Evolutionary conservation across 2,329 filamentous ascomycete genomes (phyloP), one percentile per base, ranked within the genome.

Genomic region (Sclerotinia minor): DNA sequence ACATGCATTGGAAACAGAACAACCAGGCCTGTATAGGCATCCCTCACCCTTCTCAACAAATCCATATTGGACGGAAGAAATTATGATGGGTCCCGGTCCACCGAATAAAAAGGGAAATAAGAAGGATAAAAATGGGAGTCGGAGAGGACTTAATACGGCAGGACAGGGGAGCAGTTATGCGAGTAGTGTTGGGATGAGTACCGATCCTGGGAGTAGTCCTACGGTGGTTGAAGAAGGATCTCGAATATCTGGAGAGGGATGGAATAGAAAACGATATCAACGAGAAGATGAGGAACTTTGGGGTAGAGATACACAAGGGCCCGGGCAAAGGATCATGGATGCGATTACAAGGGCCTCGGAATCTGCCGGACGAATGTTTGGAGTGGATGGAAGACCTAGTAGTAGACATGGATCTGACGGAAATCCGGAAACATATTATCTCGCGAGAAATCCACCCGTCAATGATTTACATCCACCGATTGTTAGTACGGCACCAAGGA

Each of bases 401-500:
- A 72, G 71, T 41, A 63, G 68, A n/a, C 38, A 35, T 50, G 64
- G 64, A 35, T 58, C 52, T 19, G 64, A 69, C 47, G 65, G 49
- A 13, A 58, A 60, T 15, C 54, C 59, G 73, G 79, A 70, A 76
- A 69, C 78, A 74, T 69, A 76, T 69, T 77, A 74, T 65, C 41
- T 74, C 19, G 72, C 71, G 32, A 72, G 71, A 67, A 89, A 89
- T 74, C 92, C 89, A 9, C 91, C 91, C 5, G 88, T 96, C 74
- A 95, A 96, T 79, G 92, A 96, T 70, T 86, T 94, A 68, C 92
- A 96, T 76, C 92, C 92, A 6, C 92, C 92, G 3, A 89, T 96
- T 64, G 91, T 95, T 69, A 92, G 87, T 78, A 92, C 88, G 79
- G 90, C 86, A 67, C 90, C 89, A 19, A 84, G 83, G 49, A 88